Conservation (phyloP, 805 yeast genomes). For the Lipomyces chichibuensis region DNA sequence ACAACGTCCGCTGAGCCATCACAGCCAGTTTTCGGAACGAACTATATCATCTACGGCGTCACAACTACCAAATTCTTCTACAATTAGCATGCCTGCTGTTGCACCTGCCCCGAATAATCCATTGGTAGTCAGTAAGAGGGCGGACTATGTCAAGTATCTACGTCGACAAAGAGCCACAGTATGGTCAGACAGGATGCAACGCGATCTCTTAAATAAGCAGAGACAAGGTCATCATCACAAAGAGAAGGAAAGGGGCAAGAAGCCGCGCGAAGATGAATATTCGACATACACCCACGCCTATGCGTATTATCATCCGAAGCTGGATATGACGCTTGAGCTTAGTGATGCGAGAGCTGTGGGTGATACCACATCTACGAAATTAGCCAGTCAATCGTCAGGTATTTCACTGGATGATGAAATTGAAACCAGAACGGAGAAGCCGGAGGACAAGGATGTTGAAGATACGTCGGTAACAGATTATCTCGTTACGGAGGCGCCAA, state of each 20-base stretch:
- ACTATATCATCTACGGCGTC: background rate
- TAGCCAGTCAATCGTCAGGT: background rate
- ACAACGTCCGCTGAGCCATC: background rate
- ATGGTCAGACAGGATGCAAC: slow-evolving; percentile 26
- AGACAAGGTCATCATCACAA: background rate
- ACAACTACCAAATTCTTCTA: background rate
- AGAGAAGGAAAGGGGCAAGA: slow-evolving; percentile 9
- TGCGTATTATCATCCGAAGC: slow-evolving; percentile 34
- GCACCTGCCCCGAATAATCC: background rate
- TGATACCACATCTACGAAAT: background rate
- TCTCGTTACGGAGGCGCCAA: background rate
- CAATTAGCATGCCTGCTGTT: background rate
- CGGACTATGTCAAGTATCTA: slow-evolving; percentile 24
- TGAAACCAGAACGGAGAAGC: background rate
- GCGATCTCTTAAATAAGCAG: slow-evolving; percentile 12
- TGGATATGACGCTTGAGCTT: slow-evolving; percentile 34
- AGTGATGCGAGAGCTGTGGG: slow-evolving; percentile 28
- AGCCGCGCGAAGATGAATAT: slow-evolving; percentile 13
- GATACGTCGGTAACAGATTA: background rate
- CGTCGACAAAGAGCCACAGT: slow-evolving; percentile 34
- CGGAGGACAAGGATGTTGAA: background rate
- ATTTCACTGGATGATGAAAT: background rate
- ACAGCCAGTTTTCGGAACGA: background rate
- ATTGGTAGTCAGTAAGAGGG: slow-evolving; percentile 7
- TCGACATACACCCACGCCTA: slow-evolving; percentile 25